phyloP scores from a whole-genome alignment of 805 yeast species.

The Starmerella roubikii region DNA sequence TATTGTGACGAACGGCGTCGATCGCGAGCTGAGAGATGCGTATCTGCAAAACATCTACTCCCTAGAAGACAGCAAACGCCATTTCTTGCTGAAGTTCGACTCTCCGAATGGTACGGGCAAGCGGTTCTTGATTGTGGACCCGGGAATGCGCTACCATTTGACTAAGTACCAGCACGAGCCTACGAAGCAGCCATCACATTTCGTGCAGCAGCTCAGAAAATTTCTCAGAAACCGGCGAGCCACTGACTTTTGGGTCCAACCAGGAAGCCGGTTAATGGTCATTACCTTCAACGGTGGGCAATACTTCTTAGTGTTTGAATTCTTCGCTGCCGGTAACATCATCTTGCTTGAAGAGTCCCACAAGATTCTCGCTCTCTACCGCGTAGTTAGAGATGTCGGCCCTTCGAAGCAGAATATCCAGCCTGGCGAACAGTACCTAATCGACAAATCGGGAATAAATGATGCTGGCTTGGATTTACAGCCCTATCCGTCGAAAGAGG shows the following conservation, averaged over 20 bases:
- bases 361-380: slow-evolving; percentile 58
- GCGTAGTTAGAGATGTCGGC: slow-evolving; percentile 53
- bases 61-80: slow-evolving; percentile 54
- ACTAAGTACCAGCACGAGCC: slow-evolving; percentile 74
- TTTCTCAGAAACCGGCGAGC: slow-evolving; percentile 71
- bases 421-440: slow-evolving; percentile 53
- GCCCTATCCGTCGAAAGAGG: slow-evolving; percentile 44
- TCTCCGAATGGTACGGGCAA: slow-evolving; percentile 58
- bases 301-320: slow-evolving; percentile 65
- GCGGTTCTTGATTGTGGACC: slow-evolving; percentile 60
- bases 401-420: slow-evolving; percentile 44
- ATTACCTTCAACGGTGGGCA: slow-evolving; percentile 75
- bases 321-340: slow-evolving; percentile 90
- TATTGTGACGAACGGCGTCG: slow-evolving; percentile 54
- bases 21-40: slow-evolving; percentile 41
- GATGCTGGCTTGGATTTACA: slow-evolving; percentile 2
- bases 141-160: slow-evolving; percentile 68
- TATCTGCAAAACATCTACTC: slow-evolving; percentile 79
- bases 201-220: slow-evolving; percentile 74
- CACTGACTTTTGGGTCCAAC: slow-evolving; percentile 57
- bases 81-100: slow-evolving; percentile 66
- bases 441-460: slow-evolving; percentile 4
- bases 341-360: slow-evolving; percentile 56
- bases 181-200: slow-evolving; percentile 69
- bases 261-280: slow-evolving; percentile 71